These are phyloP conservation scores for Penicillium sp. DNA, from an alignment of 2,329 filamentous ascomycete species.

Conservation along the genomic window DNA sequence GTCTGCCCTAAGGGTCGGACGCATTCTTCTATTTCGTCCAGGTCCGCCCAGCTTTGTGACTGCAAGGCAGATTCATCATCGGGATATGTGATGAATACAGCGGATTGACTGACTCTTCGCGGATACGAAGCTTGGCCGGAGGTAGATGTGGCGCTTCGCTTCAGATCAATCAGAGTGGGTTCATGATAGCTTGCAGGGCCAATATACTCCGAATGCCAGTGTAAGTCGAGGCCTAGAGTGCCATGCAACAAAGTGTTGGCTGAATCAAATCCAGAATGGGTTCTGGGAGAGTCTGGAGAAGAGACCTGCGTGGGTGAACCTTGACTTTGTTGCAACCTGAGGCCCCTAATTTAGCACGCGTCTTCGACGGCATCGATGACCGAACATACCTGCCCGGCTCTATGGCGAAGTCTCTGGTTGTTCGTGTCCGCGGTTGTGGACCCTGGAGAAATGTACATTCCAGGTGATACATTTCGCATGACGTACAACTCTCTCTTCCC, in stretches of 20 bases:
- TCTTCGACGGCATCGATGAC: background rate
- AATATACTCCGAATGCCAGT: slow-evolving; percentile 2
- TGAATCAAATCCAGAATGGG: background rate
- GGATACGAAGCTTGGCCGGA: background rate
- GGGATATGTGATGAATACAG: slow-evolving; percentile 1
- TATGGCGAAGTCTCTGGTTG: background rate
- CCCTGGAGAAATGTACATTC: slow-evolving; percentile 13
- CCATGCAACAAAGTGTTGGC: slow-evolving; percentile 4
- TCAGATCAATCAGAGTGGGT: slow-evolving; percentile 2
- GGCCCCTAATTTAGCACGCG: background rate
- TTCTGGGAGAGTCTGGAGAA: background rate
- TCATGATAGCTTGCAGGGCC: slow-evolving; percentile 10
- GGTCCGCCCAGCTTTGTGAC: slow-evolving; percentile 9
- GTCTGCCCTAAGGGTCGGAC: slow-evolving; percentile 76
- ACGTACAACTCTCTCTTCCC: slow-evolving; percentile 9
- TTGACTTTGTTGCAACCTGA: background rate
- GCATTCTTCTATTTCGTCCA: slow-evolving; percentile 64
- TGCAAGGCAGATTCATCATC: slow-evolving; percentile 12
- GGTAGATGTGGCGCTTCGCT: background rate
- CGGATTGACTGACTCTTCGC: background rate
- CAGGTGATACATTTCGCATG: slow-evolving; percentile 8
- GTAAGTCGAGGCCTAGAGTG: slow-evolving; percentile 4
- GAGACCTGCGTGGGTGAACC: background rate
- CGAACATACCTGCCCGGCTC: slow-evolving; percentile 4
- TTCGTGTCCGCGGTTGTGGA: slow-evolving; percentile 2